phyloP scores from a whole-genome alignment of 1,284 basidiomycete genomes.

The Sanghuangporus weigelae region DNA sequence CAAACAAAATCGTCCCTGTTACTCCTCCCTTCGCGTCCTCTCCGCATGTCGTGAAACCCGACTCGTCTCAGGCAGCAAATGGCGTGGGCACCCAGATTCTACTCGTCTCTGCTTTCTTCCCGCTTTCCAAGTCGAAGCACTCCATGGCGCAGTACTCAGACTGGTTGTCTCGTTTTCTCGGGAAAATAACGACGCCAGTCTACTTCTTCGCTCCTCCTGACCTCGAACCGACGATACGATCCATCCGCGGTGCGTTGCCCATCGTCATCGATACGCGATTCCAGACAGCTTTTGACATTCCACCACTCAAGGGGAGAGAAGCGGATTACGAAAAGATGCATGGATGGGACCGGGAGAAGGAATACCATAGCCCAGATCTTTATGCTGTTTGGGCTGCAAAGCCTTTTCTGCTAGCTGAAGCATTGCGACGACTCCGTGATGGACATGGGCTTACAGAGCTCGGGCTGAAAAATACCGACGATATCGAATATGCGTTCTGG shows the following conservation, averaged over 20 bases:
- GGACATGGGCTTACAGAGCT: background rate
- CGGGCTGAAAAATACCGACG: slow-evolving; percentile 22
- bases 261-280: slow-evolving; percentile 44
- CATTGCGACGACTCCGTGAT: slow-evolving; percentile 22
- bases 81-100: slow-evolving; percentile 28
- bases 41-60: background rate
- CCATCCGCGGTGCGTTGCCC: slow-evolving; percentile 28
- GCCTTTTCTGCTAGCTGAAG: slow-evolving; percentile 42
- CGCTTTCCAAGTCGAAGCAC: slow-evolving; percentile 44
- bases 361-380: slow-evolving; percentile 38
- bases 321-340: slow-evolving; percentile 38
- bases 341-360: slow-evolving; percentile 36
- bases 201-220: slow-evolving; percentile 47
- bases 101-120: slow-evolving; percentile 49
- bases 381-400: slow-evolving; percentile 52
- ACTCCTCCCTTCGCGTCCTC: background rate
- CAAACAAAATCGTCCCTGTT: slow-evolving; percentile 4
- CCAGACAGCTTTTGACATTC: slow-evolving; percentile 39
- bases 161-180: slow-evolving; percentile 40
- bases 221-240: slow-evolving; percentile 31
- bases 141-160: slow-evolving; percentile 36
- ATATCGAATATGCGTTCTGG: slow-evolving; percentile 46
- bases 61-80: background rate
- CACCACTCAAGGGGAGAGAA: slow-evolving; percentile 34
- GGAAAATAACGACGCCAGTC: slow-evolving; percentile 38